A percentile compares a stretch with the other conserved stretches of the same genome.
These are phyloP conservation scores for Pseudoneurospora amorphoporcata DNA, from an alignment of 495 filamentous ascomycete species.

Conservation along the genomic window DNA sequence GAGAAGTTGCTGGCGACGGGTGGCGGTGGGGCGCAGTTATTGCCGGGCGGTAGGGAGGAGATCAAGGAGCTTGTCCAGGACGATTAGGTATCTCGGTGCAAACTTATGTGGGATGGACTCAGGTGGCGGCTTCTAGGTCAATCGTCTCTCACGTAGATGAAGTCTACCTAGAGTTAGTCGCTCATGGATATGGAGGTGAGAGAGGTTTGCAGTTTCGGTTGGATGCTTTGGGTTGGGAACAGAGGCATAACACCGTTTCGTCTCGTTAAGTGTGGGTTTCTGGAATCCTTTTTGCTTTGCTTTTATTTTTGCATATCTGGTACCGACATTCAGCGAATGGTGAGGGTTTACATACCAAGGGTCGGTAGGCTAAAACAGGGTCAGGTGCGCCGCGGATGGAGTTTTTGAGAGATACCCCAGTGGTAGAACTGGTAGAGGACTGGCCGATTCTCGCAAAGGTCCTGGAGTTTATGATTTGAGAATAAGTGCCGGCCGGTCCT, in stretches of 20 bases:
- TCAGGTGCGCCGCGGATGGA: background rate
- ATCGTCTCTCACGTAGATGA: background rate
- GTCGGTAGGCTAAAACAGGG: background rate
- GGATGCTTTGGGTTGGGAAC: background rate
- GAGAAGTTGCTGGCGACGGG: conserved; percentile 23
- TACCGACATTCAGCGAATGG: background rate
- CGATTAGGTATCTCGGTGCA: conserved; percentile 31
- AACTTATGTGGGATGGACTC: background rate
- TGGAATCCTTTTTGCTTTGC: background rate
- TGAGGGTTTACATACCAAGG: background rate
- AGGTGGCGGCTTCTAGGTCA: background rate
- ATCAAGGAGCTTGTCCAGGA: conserved; percentile 58
- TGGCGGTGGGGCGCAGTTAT: conserved; percentile 23
- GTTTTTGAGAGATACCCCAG: background rate
- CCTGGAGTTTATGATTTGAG: background rate
- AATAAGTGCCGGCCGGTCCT: background rate
- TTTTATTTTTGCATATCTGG: background rate
- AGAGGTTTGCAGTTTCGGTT: background rate
- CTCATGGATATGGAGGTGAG: background rate
- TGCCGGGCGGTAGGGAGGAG: conserved; percentile 36
- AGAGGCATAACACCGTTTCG: background rate
- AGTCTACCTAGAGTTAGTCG: background rate
- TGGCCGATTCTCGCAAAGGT: background rate
- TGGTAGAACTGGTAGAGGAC: background rate
- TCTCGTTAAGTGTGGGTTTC: background rate